These are phyloP conservation scores for Botrytis pseudocinerea DNA, from an alignment of 2,329 filamentous ascomycete genomes.

Conservation along the genomic window DNA sequence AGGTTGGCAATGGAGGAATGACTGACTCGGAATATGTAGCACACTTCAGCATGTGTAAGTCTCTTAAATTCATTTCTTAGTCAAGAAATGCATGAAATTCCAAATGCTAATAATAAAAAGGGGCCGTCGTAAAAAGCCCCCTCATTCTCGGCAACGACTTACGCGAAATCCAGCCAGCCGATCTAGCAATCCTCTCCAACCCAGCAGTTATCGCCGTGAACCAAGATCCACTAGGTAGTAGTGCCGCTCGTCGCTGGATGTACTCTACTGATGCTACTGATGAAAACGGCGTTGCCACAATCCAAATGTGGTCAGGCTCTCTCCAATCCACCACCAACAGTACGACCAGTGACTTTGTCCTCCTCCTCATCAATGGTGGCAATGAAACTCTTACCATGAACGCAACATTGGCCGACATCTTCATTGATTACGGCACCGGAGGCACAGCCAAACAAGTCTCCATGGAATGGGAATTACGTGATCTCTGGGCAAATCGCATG, in stretches of 20 bases:
- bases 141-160: conserved; percentile 41
- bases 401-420: conserved; percentile 54
- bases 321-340: conserved; percentile 44
- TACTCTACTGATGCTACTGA: conserved; percentile 46
- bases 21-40: conserved; percentile 43
- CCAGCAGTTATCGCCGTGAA: conserved; percentile 48
- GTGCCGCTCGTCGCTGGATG: conserved; percentile 48
- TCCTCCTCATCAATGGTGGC: conserved; percentile 52
- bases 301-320: conserved; percentile 52
- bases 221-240: conserved; percentile 44
- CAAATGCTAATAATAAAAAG: conserved; percentile 24
- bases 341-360: conserved; percentile 48
- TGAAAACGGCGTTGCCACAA: conserved; percentile 47
- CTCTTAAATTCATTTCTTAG: not conserved
- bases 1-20: conserved; percentile 44
- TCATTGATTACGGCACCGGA: conserved; percentile 48
- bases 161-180: conserved; percentile 38
- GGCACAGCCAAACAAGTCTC: conserved; percentile 46
- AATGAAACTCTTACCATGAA: conserved; percentile 48
- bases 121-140: conserved; percentile 37
- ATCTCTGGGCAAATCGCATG: conserved; percentile 59
- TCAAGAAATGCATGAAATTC: not conserved
- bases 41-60: conserved; percentile 38
- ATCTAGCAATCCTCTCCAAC: conserved; percentile 46
- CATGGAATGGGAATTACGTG: conserved; percentile 53